phyloP scores from a whole-genome alignment of 805 yeast genomes.

The Candida ipomoeae region DNA sequence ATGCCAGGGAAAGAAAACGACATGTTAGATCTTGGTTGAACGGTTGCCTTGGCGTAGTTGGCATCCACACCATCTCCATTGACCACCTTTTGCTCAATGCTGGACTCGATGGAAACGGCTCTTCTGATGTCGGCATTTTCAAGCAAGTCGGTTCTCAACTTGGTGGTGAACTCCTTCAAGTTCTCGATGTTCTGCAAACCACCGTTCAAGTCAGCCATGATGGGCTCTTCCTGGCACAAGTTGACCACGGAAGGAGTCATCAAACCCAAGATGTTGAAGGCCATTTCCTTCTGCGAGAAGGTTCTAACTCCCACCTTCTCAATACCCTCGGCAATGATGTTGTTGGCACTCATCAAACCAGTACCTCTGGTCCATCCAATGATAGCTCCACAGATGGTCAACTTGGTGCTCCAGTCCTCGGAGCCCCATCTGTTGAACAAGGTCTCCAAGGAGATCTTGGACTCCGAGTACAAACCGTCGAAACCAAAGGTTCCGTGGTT shows the following conservation, averaged over 20 bases:
- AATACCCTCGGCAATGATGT: constrained; percentile 95
- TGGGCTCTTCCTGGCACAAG: constrained; percentile 89
- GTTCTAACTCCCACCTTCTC: constrained; percentile 96
- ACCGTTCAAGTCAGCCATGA: constrained; percentile 98
- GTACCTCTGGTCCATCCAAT: constrained; percentile 99
- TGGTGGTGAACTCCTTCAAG: constrained; percentile 80
- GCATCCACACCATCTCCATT: constrained; percentile 86
- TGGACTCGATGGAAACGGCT: constrained; percentile 91
- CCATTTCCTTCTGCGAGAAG: constrained; percentile 98
- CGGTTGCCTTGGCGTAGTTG: constrained; percentile 69
- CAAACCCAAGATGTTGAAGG: constrained; percentile 93
- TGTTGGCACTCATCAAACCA: constrained; percentile 96
- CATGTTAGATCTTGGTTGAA: constrained; percentile 94
- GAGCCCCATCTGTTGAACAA: constrained; percentile 98
- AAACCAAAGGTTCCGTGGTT: constrained; percentile 99
- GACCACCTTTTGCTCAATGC: constrained; percentile 80
- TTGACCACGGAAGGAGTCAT: constrained; percentile 81
- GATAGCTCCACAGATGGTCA: constrained; percentile 96
- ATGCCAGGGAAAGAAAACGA: constrained; percentile 89
- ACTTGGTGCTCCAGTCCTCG: constrained; percentile 91
- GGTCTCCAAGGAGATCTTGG: constrained; percentile 92
- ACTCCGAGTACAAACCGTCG: constrained; percentile 97
- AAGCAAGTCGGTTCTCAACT: constrained; percentile 69
- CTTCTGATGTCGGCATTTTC: constrained; percentile 90
- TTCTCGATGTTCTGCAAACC: constrained; percentile 92